Evolutionary conservation across 2,329 filamentous ascomycete genomes (phyloP).

Genomic region (Phialemonium atrogriseum): DNA sequence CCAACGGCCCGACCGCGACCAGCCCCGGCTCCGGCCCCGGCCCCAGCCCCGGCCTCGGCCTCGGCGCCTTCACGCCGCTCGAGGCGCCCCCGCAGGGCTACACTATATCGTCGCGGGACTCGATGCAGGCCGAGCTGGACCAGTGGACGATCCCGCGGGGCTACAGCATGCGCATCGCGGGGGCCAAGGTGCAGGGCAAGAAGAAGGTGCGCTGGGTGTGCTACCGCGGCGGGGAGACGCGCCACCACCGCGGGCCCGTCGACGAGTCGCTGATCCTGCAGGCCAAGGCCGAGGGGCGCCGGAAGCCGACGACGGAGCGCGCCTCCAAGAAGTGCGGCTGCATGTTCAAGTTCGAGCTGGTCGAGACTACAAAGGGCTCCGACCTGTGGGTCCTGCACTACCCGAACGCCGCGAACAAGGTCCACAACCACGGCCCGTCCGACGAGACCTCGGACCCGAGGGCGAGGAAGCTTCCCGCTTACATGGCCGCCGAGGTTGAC

Average conservation of each 20-base stretch:
- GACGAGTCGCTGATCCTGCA: slow-evolving; percentile 14
- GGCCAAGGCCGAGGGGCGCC: slow-evolving; percentile 19
- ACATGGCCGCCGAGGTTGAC: slow-evolving; percentile 23
- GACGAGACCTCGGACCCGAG: slow-evolving; percentile 26
- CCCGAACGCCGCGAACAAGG: slow-evolving; percentile 23
- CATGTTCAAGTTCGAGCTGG: slow-evolving; percentile 26
- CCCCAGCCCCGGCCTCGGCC: slow-evolving; percentile 4
- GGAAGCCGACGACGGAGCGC: slow-evolving; percentile 25
- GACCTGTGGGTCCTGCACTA: slow-evolving; percentile 28
- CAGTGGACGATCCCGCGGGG: slow-evolving; percentile 25
- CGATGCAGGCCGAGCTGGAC: slow-evolving; percentile 27
- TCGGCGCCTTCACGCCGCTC: slow-evolving; percentile 13
- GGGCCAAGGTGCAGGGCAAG: slow-evolving; percentile 26
- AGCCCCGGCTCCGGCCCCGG: slow-evolving; percentile 2
- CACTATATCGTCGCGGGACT: slow-evolving; percentile 20
- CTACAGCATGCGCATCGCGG: slow-evolving; percentile 29
- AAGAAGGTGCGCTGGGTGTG: slow-evolving; percentile 29
- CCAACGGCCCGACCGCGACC: slow-evolving; percentile 1
- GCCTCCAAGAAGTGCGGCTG: slow-evolving; percentile 27
- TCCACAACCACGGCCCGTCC: slow-evolving; percentile 26
- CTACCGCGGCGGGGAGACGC: slow-evolving; percentile 26
- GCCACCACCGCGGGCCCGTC: slow-evolving; percentile 18
- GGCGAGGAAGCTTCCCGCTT: slow-evolving; percentile 22
- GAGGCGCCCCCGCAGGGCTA: slow-evolving; percentile 25
- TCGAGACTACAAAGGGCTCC: slow-evolving; percentile 23